A percentile compares a stretch with the other conserved stretches of the same genome.
These are phyloP conservation scores for Lablab purpureus DNA, from an alignment of 306 rosid species.

Conservation along the genomic window DNA sequence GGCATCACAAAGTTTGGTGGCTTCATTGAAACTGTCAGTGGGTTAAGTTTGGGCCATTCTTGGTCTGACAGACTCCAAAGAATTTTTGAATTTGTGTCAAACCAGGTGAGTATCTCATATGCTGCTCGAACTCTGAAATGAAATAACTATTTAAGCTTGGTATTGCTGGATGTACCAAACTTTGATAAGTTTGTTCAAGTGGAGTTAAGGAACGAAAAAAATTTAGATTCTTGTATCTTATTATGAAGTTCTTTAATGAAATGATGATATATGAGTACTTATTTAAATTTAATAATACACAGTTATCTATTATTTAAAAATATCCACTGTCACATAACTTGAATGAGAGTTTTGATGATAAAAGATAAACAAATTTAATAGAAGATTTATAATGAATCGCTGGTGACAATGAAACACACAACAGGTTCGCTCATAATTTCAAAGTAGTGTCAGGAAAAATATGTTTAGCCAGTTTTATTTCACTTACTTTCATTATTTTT, in stretches of 20 bases:
- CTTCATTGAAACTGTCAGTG: slow-evolving; percentile 72
- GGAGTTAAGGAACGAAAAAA: background rate
- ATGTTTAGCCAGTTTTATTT: background rate
- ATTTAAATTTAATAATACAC: background rate
- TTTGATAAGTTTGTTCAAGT: background rate
- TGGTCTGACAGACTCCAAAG: slow-evolving; percentile 52
- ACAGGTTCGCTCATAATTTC: too few species aligned
- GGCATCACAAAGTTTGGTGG: slow-evolving; percentile 68
- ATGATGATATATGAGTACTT: too few species aligned
- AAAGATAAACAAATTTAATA: background rate
- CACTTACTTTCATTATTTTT: background rate
- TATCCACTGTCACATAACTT: background rate
- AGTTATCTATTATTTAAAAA: background rate
- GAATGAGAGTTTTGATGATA: background rate
- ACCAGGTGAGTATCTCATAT: slow-evolving; percentile 58
- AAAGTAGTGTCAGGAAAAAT: background rate
- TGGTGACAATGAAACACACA: background rate
- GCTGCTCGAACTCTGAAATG: background rate
- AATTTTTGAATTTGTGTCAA: slow-evolving; percentile 44
- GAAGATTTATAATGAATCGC: background rate
- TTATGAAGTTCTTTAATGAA: too few species aligned
- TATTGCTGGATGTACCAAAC: background rate
- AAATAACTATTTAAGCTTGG: background rate
- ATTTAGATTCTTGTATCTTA: background rate
- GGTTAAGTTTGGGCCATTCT: slow-evolving; percentile 53